Conservation (phyloP, 352 stramenopile species). For the Globisporangium paroecandrum region DNA sequence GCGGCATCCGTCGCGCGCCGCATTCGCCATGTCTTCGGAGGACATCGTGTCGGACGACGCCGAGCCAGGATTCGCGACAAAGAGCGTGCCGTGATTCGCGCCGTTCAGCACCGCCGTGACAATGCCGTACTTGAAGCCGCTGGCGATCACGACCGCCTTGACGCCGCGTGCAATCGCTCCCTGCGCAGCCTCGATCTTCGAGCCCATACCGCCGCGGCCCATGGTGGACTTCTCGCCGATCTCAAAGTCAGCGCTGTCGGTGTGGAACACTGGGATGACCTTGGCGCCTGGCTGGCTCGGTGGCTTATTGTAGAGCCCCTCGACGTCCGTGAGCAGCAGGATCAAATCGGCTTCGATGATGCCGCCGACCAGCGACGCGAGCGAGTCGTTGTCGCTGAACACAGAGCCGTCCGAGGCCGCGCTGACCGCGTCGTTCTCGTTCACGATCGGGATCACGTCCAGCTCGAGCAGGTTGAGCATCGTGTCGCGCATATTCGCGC, state of each 20-base stretch:
- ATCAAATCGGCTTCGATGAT: conserved; percentile 93
- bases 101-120: conserved; percentile 88
- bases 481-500: conserved; percentile 85
- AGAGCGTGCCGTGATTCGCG: conserved; percentile 78
- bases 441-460: conserved; percentile 98
- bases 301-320: conserved; percentile 94
- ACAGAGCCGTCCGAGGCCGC: conserved; percentile 68
- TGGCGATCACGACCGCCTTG: conserved; percentile 92
- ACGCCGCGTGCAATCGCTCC: conserved; percentile 87
- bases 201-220: conserved; percentile 93
- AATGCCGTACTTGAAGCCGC: conserved; percentile 91
- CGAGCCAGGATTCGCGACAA: conserved; percentile 66
- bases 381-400: conserved; percentile 97
- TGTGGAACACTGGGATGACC: conserved; percentile 71
- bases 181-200: conserved; percentile 92
- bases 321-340: conserved; percentile 96
- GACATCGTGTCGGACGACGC: conserved; percentile 36
- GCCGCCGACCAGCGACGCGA: conserved; percentile 81
- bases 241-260: conserved; percentile 54
- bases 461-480: conserved; percentile 91
- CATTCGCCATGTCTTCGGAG: conserved; percentile 77
- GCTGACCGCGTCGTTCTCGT: conserved; percentile 98
- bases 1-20: conserved; percentile 78
- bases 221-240: conserved; percentile 81
- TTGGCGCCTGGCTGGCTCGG: conserved; percentile 71